Evolutionary conservation across 2,329 filamentous ascomycete species (phyloP), one percentile per base, ranked within the genome.

Genomic region (Monosporascus sp.): DNA sequence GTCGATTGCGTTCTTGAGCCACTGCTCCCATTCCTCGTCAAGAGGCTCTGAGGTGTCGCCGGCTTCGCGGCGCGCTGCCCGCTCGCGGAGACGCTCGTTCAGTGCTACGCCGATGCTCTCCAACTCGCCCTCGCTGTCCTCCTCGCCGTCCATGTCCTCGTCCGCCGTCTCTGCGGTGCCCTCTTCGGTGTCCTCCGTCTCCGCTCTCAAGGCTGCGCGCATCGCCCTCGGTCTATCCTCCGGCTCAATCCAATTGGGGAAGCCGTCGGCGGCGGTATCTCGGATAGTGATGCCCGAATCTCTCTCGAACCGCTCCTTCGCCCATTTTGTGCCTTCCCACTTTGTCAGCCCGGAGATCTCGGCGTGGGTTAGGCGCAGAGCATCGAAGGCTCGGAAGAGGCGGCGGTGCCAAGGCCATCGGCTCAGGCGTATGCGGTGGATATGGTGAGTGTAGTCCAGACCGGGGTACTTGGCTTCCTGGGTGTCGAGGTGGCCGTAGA

Each of bases 261-360:
- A 85, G 24, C 81, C 85, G 62, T 89, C 85, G 50, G 81, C 82
- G 1, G 87, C 86, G 6, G 88, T 91, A 65, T 93, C 89, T 48
- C 74, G 71, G 57, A 93, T 90, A 31, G 72, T 73, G 54, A 88
- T 79, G 36, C 84, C 84, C 64, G 91, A 86, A 65, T 92, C 88
- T 53, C 80, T 79, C 74, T 93, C 88, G 66, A 85, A 93, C 52
- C 88, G 82, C 66, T 91, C 87, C 66, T 91, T 86, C 56, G 89
- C 89, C 88, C 88, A 92, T 57, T 86, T 84, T 9, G 88, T 92
- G 53, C 88, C 88, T 73, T 92, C 88, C 88, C 88, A 93, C 65
- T 88, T 86, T 54, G 88, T 91, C 66, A 92, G 76, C 48, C 77
- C 76, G 51, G 83, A 78, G 61, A 93, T 90, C 67, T 93, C 88